Conservation (phyloP, 176 grass and related monocot species). For the Avena atlantica region DNA sequence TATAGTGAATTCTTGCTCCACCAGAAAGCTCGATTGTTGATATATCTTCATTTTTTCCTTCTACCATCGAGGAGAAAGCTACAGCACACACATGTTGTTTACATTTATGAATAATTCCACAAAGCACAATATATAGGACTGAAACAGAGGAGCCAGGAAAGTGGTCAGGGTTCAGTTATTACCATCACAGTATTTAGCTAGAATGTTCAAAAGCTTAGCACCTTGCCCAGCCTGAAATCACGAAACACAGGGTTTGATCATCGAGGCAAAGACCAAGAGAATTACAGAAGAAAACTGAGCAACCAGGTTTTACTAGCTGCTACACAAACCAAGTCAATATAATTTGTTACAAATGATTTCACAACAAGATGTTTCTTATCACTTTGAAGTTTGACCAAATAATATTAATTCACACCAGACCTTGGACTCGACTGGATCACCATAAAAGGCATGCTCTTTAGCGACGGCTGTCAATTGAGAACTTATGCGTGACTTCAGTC, state of each 20-base stretch:
- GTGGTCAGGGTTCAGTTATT: slow-evolving; percentile 30
- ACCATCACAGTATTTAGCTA: slow-evolving; percentile 99
- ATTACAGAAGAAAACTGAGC: slow-evolving; percentile 1
- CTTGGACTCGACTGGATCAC: slow-evolving; percentile 93
- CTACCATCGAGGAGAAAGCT: slow-evolving; percentile 97
- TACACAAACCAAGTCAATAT: slow-evolving; percentile 12
- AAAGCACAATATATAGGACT: slow-evolving; percentile 28
- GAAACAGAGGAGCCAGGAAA: neutral
- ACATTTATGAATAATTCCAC: slow-evolving; percentile 34
- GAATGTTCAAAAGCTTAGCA: slow-evolving; percentile 93
- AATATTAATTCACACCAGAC: slow-evolving; percentile 49
- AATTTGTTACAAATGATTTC: neutral
- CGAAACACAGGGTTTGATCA: slow-evolving; percentile 30
- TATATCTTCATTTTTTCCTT: slow-evolving; percentile 97
- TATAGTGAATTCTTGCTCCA: slow-evolving; percentile 98
- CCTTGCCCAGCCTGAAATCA: slow-evolving; percentile 79
- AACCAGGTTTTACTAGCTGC: neutral
- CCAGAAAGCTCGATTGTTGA: slow-evolving; percentile 92
- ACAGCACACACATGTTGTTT: slow-evolving; percentile 39
- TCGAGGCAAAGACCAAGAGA: slow-evolving; percentile 38
- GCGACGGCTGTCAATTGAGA: slow-evolving; percentile 81
- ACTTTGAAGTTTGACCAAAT: slow-evolving; percentile 18
- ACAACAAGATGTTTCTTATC: neutral
- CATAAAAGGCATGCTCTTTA: slow-evolving; percentile 90
- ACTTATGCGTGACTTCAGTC: slow-evolving; percentile 90